These are phyloP conservation scores for Fraxinus greggii DNA, from an alignment of 305 asterid species.

Conservation along the genomic window DNA sequence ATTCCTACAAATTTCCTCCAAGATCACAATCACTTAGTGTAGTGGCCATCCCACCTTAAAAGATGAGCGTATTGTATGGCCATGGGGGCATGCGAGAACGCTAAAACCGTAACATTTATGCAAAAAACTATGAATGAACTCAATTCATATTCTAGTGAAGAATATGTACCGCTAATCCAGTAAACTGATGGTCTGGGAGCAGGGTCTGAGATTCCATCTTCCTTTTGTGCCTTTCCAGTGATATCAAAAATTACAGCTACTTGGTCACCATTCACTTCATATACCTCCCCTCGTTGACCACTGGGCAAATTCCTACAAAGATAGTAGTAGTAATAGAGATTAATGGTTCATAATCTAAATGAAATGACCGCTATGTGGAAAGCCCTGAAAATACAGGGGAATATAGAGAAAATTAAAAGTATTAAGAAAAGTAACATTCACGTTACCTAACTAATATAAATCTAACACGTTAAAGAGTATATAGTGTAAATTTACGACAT, in stretches of 20 bases:
- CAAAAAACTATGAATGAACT: constrained; percentile 1
- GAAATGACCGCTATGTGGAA: constrained; percentile 13
- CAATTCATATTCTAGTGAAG: constrained; percentile 21
- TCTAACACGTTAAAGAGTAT: not conserved
- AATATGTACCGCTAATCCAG: constrained; percentile 75
- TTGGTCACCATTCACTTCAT: constrained; percentile 81
- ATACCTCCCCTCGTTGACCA: constrained; percentile 93
- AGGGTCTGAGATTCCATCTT: constrained; percentile 45
- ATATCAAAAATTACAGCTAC: constrained; percentile 75
- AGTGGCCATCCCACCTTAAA: not conserved
- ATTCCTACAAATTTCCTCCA: not conserved
- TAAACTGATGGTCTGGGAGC: constrained; percentile 58
- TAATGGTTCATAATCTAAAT: constrained; percentile 19
- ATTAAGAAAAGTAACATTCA: constrained; percentile 17
- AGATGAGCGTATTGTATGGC: not conserved
- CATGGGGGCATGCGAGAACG: not conserved
- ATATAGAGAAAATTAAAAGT: constrained; percentile 23
- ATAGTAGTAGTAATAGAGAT: constrained; percentile 14
- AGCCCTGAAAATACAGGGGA: constrained; percentile 18
- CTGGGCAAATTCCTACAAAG: constrained; percentile 61
- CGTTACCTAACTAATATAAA: constrained; percentile 3
- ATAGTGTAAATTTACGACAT: not conserved
- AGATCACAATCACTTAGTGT: constrained; percentile 1
- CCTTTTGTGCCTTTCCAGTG: constrained; percentile 35
- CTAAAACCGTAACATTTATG: not conserved